A percentile compares a stretch with the other conserved stretches of the same genome.
These are phyloP conservation scores for Nakazawaea molendinolei DNA, from an alignment of 805 yeast genomes.

Conservation along the genomic window DNA sequence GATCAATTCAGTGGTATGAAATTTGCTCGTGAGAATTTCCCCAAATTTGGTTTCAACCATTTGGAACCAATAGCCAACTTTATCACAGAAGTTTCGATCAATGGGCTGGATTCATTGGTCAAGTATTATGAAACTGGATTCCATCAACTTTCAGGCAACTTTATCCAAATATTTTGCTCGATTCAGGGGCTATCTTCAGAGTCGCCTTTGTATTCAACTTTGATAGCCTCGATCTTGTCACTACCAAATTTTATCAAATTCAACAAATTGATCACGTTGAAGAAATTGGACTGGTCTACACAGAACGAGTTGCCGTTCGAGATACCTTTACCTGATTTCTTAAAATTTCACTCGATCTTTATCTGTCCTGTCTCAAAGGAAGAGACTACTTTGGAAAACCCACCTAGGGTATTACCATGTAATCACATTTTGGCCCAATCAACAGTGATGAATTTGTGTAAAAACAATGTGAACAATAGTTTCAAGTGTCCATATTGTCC, in stretches of 20 bases:
- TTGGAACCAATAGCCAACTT: conserved; percentile 37
- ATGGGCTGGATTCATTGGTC: neutral
- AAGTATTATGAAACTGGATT: conserved; percentile 9
- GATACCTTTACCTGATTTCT: conserved; percentile 42
- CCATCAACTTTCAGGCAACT: conserved; percentile 16
- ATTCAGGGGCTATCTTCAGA: conserved; percentile 42
- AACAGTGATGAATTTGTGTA: conserved; percentile 40
- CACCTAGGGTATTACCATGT: conserved; percentile 59
- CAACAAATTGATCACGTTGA: conserved; percentile 30
- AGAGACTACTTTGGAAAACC: conserved; percentile 51
- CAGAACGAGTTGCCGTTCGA: conserved; percentile 58
- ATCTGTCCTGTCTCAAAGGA: conserved; percentile 69
- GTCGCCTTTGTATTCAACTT: conserved; percentile 44
- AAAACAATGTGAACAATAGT: conserved; percentile 30
- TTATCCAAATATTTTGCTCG: conserved; percentile 45
- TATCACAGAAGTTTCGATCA: conserved; percentile 28
- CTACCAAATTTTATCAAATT: conserved; percentile 47
- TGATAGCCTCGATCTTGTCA: conserved; percentile 47
- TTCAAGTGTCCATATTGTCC: conserved; percentile 78
- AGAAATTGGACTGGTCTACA: conserved; percentile 47
- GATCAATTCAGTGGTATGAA: conserved; percentile 26
- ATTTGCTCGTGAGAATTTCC: conserved; percentile 37
- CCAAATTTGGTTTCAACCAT: conserved; percentile 32
- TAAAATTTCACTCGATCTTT: conserved; percentile 58
- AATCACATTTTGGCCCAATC: conserved; percentile 56